Base-by-base conservation (phyloP, 2,329 filamentous ascomycete species). In the Diplodia sapinea region DNA sequence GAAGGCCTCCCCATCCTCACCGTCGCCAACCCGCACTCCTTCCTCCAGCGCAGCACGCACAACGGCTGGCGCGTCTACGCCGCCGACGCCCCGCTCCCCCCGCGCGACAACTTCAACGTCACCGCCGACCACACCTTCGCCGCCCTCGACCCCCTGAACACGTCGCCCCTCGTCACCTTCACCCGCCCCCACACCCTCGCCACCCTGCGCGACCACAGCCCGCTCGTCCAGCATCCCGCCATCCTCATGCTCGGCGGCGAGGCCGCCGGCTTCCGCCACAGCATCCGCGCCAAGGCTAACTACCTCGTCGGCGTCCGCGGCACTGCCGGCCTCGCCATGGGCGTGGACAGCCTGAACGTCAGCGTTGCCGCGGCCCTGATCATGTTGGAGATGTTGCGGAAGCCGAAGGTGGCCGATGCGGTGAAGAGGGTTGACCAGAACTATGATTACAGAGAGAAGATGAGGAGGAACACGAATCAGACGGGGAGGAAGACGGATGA, bases 261-360 rank as follows among this genome's bases (percentile, higher is more conserved):
- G 68, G 72, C 72, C 4, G 70, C 70, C 0, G 78, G 78, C 2
- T 68, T 79, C 5, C 70, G 72, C 26, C 23, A 51, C 2, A 75
- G 72, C 52, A 65, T 79, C 23, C 64, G 74, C 17, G 86, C 85
- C 51, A 84, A 87, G 68, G 89, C 91, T 0, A 88, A 96, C 74
- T 81, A 80, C 23, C 82, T 83, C 31, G 82, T 89, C 17, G 84
- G 89, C 7, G 92, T 99, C 65, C 71, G 86, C 77, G 77, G 85
- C 77, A 77, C 80, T 71, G 71, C 84, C 78, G 70, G 73, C 1
- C 51, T 81, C 75, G 70, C 82, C 73, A 76, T 88, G 71, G 76
- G 85, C 1, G 88, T 99, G 2, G 94, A 98, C 78, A 97, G 93
- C 77, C 80, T 99, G 77, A 98, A 99, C 76, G 95, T 98, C 49